Evolutionary conservation across 305 asterid species (phyloP).

Genomic region (Withania somnifera): DNA sequence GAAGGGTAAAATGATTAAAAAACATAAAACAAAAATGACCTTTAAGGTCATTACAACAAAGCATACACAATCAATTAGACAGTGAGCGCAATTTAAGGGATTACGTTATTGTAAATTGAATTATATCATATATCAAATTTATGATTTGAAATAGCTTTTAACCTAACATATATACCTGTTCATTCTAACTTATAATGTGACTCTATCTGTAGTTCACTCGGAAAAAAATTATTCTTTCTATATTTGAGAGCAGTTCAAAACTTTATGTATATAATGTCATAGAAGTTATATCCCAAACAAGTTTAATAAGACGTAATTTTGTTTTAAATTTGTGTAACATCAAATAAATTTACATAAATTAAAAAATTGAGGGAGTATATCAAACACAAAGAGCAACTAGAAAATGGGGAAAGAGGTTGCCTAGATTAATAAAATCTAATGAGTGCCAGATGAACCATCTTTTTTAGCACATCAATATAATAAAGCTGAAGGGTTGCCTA

Average conservation of each 20-base stretch:
- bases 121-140: not conserved
- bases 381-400: constrained; percentile 39
- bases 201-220: too few species aligned
- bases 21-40: too few species aligned
- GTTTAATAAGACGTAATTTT: too few species aligned
- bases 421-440: constrained; percentile 28
- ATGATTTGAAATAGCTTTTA: not conserved
- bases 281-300: too few species aligned
- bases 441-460: constrained; percentile 41
- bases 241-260: too few species aligned
- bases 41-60: too few species aligned
- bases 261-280: too few species aligned
- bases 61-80: too few species aligned
- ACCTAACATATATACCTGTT: not conserved
- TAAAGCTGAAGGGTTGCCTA: constrained; percentile 44
- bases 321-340: too few species aligned
- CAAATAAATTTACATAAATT: not conserved
- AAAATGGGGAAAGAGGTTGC: constrained; percentile 34
- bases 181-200: too few species aligned
- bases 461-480: constrained; percentile 31
- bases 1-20: too few species aligned
- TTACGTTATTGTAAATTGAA: not conserved
- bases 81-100: not conserved
- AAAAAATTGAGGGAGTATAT: not conserved
- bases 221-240: too few species aligned